Evolutionary conservation across 305 asterid genomes (phyloP).

Genomic region (Fraxinus angustifolia): DNA sequence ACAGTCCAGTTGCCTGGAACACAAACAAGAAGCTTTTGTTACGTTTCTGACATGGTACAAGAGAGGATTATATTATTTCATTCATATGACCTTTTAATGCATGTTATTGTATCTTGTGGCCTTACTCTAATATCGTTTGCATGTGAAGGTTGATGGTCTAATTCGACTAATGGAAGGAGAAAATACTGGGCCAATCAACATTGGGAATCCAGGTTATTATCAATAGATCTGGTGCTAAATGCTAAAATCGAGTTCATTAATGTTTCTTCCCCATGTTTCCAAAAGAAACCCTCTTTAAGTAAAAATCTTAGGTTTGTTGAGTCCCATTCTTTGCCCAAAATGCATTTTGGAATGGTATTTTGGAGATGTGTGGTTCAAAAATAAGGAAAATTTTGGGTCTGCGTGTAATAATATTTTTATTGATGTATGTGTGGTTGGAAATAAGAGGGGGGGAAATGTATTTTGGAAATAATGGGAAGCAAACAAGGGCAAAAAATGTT

Average conservation of each 20-base stretch:
- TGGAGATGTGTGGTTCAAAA: too few relatives aligned
- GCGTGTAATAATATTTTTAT: too few relatives aligned
- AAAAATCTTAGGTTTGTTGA: background rate
- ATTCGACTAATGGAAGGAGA: conserved; percentile 74
- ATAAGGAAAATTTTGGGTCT: too few relatives aligned
- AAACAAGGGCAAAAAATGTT: background rate
- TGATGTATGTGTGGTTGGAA: too few relatives aligned
- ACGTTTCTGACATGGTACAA: conserved; percentile 68
- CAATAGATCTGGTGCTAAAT: background rate
- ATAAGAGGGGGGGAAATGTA: too few relatives aligned
- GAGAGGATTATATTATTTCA: background rate
- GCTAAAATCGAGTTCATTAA: background rate
- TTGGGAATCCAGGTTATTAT: conserved; percentile 72
- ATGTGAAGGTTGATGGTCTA: conserved; percentile 61
- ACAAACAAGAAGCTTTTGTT: conserved; percentile 88
- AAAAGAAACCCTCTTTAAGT: background rate
- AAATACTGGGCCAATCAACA: conserved; percentile 71
- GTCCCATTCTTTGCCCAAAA: too few relatives aligned
- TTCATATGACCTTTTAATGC: background rate
- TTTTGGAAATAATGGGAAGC: too few relatives aligned
- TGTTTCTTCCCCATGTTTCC: background rate
- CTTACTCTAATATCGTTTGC: conserved; percentile 1
- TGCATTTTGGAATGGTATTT: too few relatives aligned
- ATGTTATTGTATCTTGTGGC: background rate
- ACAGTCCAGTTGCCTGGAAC: conserved; percentile 99